A percentile compares a stretch with the other conserved stretches of the same genome.
Conservation (phyloP, 2,329 filamentous ascomycete genomes). For the Hymenoscyphus fraxineus region DNA sequence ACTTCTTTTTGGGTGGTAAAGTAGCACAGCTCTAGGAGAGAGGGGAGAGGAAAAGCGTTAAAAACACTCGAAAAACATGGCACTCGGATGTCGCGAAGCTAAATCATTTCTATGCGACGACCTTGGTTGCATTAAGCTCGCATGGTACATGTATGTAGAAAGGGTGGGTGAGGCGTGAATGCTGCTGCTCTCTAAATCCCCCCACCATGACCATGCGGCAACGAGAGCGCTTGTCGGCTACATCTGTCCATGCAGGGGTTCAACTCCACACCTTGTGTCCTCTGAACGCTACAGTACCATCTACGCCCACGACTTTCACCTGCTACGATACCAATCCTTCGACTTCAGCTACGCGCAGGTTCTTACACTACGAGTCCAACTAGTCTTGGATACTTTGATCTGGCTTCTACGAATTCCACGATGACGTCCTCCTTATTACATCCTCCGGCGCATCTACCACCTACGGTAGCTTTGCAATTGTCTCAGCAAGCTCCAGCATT, state of each 20-base stretch:
- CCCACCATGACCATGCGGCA: slow-evolving; percentile 1
- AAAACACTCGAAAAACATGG: slow-evolving; percentile 8
- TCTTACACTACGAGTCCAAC: neutral
- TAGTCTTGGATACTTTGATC: neutral
- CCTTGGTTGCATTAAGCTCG: neutral
- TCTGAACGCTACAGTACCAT: neutral
- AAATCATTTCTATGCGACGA: neutral
- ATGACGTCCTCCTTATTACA: slow-evolving; percentile 54
- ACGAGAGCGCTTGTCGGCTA: neutral
- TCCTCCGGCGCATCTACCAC: slow-evolving; percentile 54
- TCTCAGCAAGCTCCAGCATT: slow-evolving; percentile 59
- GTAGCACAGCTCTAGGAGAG: neutral
- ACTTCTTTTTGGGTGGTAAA: neutral
- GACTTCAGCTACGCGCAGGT: neutral
- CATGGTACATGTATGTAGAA: neutral
- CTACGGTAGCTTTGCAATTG: slow-evolving; percentile 51
- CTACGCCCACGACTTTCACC: neutral
- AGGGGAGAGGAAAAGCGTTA: neutral
- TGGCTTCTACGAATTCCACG: slow-evolving; percentile 9
- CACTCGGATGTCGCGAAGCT: neutral
- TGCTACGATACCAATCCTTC: neutral
- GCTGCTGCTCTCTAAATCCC: neutral
- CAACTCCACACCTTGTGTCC: neutral
- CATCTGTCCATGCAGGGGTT: too few species aligned
- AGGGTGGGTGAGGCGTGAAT: neutral